Evolutionary conservation across 306 rosid species (phyloP).

Genomic region (Lupinus albus): DNA sequence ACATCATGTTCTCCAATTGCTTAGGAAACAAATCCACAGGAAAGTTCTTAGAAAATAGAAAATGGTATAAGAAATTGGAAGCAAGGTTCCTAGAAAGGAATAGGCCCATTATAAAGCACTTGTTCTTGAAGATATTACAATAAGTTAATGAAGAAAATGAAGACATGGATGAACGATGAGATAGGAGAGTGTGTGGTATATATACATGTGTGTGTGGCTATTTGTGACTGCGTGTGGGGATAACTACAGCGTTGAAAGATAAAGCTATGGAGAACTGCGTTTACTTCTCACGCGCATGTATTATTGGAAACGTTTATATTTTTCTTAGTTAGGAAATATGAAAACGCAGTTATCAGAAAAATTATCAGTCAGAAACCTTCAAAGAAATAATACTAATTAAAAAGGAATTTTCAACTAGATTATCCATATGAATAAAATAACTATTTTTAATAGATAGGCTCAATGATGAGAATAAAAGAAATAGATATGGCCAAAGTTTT

Average conservation of each 20-base stretch:
- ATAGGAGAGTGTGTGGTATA: background rate
- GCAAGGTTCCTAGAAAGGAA: conserved; percentile 55
- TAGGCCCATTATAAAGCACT: conserved; percentile 55
- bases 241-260: conserved; percentile 15
- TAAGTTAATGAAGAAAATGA: too few species aligned
- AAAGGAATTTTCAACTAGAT: too few species aligned
- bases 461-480: too few species aligned
- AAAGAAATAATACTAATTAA: too few species aligned
- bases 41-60: conserved; percentile 42
- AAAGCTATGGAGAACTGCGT: conserved; percentile 33
- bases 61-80: conserved; percentile 44
- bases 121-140: background rate
- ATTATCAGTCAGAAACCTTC: too few species aligned
- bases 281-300: conserved; percentile 40
- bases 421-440: too few species aligned
- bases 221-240: conserved; percentile 31
- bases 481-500: too few species aligned
- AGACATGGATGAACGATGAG: background rate
- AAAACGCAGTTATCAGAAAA: too few species aligned
- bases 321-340: background rate
- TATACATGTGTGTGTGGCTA: too few species aligned
- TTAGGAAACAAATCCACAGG: conserved; percentile 45
- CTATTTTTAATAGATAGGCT: too few species aligned
- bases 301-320: background rate
- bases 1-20: conserved; percentile 51